Conservation (phyloP, 2,329 filamentous ascomycete species). For the Fusarium mundagurra region DNA sequence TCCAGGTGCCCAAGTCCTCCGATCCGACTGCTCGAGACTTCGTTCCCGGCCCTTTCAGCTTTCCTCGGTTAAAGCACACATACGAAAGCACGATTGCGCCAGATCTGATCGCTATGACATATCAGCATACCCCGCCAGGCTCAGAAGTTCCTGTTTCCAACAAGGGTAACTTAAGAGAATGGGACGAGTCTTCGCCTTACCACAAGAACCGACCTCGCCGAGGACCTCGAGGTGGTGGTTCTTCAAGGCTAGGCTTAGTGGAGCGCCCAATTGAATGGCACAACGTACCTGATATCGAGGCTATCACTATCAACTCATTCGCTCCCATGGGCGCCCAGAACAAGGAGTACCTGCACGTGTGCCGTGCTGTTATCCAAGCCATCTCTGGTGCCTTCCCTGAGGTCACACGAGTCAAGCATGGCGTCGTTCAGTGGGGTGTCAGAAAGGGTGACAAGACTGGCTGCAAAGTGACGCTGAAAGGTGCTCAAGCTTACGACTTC, state of each 20-base stretch:
- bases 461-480: slow-evolving; percentile 79
- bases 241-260: slow-evolving; percentile 73
- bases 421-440: slow-evolving; percentile 80
- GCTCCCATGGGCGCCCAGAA: slow-evolving; percentile 77
- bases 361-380: slow-evolving; percentile 83
- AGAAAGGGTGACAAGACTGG: slow-evolving; percentile 76
- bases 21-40: slow-evolving; percentile 90
- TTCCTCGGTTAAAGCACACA: slow-evolving; percentile 88
- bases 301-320: slow-evolving; percentile 81
- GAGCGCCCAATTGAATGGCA: slow-evolving; percentile 81
- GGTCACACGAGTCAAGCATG: slow-evolving; percentile 74
- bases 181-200: slow-evolving; percentile 93
- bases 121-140: slow-evolving; percentile 85
- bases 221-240: slow-evolving; percentile 78
- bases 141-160: slow-evolving; percentile 60
- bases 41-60: slow-evolving; percentile 88
- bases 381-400: slow-evolving; percentile 81
- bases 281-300: slow-evolving; percentile 84
- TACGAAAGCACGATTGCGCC: slow-evolving; percentile 86
- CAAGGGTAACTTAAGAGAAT: slow-evolving; percentile 77
- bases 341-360: slow-evolving; percentile 80
- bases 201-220: slow-evolving; percentile 90
- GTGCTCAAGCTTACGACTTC: slow-evolving; percentile 89
- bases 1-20: slow-evolving; percentile 87
- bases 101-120: slow-evolving; percentile 89